phyloP scores from a whole-genome alignment of 306 rosid genomes.

The Macrotyloma uniflorum region DNA sequence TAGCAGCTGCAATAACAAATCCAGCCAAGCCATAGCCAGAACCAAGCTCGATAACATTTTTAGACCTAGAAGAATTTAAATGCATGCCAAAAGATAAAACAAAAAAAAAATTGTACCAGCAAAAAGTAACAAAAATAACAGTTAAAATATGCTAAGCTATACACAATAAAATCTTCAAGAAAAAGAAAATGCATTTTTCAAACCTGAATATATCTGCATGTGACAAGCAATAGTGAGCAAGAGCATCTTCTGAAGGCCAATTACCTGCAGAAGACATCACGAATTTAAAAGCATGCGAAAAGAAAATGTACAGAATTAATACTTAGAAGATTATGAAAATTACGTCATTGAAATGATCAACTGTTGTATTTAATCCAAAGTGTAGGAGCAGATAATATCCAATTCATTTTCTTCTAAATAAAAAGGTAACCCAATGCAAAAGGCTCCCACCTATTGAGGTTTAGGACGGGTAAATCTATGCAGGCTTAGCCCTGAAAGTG shows the following conservation, averaged over 20 bases:
- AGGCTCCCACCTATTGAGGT: neutral
- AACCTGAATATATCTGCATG: slow-evolving; percentile 75
- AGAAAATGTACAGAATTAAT: slow-evolving; percentile 1
- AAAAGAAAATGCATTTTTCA: slow-evolving; percentile 11
- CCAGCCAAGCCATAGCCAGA: slow-evolving; percentile 96
- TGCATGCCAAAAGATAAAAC: neutral
- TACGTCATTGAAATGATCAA: slow-evolving; percentile 7
- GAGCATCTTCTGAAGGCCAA: slow-evolving; percentile 99
- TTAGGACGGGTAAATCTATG: neutral
- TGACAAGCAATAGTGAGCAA: slow-evolving; percentile 80
- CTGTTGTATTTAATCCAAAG: neutral
- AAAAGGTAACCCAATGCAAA: neutral
- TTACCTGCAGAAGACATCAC: slow-evolving; percentile 62
- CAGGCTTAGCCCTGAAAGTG: neutral
- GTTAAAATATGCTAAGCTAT: slow-evolving; percentile 27
- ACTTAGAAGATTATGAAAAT: slow-evolving; percentile 2
- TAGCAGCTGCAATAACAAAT: slow-evolving; percentile 79
- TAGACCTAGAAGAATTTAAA: slow-evolving; percentile 56
- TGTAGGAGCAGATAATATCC: slow-evolving; percentile 22
- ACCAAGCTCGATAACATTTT: slow-evolving; percentile 92
- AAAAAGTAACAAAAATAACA: slow-evolving; percentile 31
- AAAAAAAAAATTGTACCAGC: slow-evolving; percentile 18
- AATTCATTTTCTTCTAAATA: neutral
- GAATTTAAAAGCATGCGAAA: slow-evolving; percentile 11
- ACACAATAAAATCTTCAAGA: slow-evolving; percentile 11